Conservation (phyloP, 2,329 filamentous ascomycete genomes). For the Alternaria burnsii region DNA sequence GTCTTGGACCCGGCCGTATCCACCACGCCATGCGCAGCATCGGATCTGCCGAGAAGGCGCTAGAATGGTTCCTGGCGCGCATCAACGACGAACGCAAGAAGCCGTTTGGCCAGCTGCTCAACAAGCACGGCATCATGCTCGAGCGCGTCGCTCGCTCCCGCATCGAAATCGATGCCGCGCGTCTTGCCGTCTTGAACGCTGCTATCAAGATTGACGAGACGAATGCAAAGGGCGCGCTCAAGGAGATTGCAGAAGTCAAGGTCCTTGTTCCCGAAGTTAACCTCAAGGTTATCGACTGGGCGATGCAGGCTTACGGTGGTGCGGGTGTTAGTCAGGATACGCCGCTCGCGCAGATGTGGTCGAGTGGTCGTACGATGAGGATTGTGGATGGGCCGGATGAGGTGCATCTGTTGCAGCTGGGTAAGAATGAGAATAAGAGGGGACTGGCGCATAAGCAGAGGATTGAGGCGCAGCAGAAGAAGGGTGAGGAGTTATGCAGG, state of each 20-base stretch:
- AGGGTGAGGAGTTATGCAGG: conserved; percentile 71
- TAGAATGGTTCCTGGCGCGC: conserved; percentile 94
- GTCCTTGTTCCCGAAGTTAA: conserved; percentile 85
- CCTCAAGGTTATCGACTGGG: conserved; percentile 89
- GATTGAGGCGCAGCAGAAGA: conserved; percentile 70
- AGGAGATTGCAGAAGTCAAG: conserved; percentile 96
- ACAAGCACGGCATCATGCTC: conserved; percentile 91
- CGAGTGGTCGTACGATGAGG: conserved; percentile 79
- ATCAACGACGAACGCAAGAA: conserved; percentile 92
- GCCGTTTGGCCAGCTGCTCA: conserved; percentile 86
- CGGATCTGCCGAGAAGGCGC: conserved; percentile 86
- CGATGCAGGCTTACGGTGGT: conserved; percentile 90
- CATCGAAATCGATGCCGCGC: conserved; percentile 91
- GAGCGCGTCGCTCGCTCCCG: conserved; percentile 93
- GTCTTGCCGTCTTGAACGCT: conserved; percentile 90
- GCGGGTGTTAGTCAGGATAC: conserved; percentile 95
- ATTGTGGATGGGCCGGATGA: conserved; percentile 96
- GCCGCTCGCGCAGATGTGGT: conserved; percentile 80
- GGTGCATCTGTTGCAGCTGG: conserved; percentile 81
- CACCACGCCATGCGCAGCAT: conserved; percentile 98
- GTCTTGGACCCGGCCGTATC: conserved; percentile 93
- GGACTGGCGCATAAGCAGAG: conserved; percentile 67
- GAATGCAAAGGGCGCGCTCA: conserved; percentile 87
- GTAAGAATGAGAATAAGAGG: conserved; percentile 79
- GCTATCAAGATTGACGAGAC: conserved; percentile 92